A percentile compares a stretch with the other conserved stretches of the same genome.
These are phyloP conservation scores for Hyaloscypha finlandica DNA, from an alignment of 495 filamentous ascomycete genomes.

Conservation along the genomic window DNA sequence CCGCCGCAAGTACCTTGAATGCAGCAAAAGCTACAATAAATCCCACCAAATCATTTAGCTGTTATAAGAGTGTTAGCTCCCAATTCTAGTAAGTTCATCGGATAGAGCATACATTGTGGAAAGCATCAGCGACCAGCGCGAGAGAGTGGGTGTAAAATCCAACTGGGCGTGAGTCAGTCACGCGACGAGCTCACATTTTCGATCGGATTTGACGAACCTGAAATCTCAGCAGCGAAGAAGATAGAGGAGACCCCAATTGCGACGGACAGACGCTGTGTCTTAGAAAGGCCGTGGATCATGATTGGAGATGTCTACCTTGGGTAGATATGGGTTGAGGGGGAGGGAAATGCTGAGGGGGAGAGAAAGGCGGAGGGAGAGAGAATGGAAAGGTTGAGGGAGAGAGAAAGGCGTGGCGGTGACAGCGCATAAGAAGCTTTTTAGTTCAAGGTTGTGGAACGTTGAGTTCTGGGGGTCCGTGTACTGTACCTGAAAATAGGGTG, in stretches of 20 bases:
- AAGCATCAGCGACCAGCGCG: slow-evolving; percentile 89
- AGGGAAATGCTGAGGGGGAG: no score
- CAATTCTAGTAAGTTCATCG: neutral
- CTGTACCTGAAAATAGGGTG: neutral
- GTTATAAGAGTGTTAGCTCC: neutral
- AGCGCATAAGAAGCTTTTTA: neutral
- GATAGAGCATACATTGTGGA: slow-evolving; percentile 75
- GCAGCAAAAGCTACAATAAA: slow-evolving; percentile 82
- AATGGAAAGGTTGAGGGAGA: neutral
- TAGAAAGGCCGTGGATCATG: slow-evolving; percentile 29
- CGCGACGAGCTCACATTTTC: neutral
- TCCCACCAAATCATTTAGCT: slow-evolving; percentile 91
- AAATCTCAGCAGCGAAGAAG: slow-evolving; percentile 86
- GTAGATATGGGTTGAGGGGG: neutral
- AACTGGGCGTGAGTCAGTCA: slow-evolving; percentile 39
- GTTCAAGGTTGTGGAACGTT: neutral
- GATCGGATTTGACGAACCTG: slow-evolving; percentile 42
- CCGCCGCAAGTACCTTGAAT: slow-evolving; percentile 58
- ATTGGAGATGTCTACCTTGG: neutral
- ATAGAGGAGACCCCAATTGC: slow-evolving; percentile 77
- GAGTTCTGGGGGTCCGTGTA: neutral
- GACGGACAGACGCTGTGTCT: slow-evolving; percentile 65
- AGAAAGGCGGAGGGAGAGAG: neutral
- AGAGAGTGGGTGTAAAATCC: slow-evolving; percentile 87
- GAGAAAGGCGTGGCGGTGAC: neutral